Evolutionary conservation across 140 eudicot species (phyloP), one percentile per base, ranked within the genome.

Genomic region (Erigeron philadelphicus): DNA sequence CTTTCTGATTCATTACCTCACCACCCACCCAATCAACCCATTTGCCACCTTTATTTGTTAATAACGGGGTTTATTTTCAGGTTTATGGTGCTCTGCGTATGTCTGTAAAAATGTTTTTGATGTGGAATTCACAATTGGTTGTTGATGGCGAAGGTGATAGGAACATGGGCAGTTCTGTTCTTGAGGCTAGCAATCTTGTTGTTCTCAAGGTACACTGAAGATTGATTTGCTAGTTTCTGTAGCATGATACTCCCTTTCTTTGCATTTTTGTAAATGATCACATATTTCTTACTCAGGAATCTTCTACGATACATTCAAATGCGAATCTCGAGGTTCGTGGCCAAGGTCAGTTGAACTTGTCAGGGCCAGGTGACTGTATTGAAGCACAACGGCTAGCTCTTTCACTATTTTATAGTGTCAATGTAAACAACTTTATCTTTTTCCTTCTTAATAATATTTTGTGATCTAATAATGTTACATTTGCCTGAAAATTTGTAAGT

Each of bases 301-400:
- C 98, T 75, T 92, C 98, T 50, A 68, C 67, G 48, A 88, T 92
- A 55, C 96, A 77, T 79, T 92, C 98, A n/a, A 88, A 92, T 78
- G 95, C 98, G 58, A 92, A 86, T 78, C 85, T 92, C 67, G 98
- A 95, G 83, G 86, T 92, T 83, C 98, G 84, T 78, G 98, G 98
- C 40, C 98, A 92, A 88, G 98, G 98, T 64, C 76, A 79, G 59
- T 54, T 88, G 46, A 93, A 93, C 74, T 83, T 89, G 75, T 74
- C 96, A 46, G 98, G 98, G 68, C 94, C 98, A 71, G 98, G 96
- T 55, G 90, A 93, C 61, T 49, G 81, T 68, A 86, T 93, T 45
- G 94, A 93, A 85, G 98, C 98, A 44, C 98, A 93, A 49, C 87
- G 92, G 15, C 80, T 93, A 66, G 94, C 84, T 56, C 81, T 93